phyloP scores from a whole-genome alignment of 129 eudicot genomes.

The Scalesia atractyloides region DNA sequence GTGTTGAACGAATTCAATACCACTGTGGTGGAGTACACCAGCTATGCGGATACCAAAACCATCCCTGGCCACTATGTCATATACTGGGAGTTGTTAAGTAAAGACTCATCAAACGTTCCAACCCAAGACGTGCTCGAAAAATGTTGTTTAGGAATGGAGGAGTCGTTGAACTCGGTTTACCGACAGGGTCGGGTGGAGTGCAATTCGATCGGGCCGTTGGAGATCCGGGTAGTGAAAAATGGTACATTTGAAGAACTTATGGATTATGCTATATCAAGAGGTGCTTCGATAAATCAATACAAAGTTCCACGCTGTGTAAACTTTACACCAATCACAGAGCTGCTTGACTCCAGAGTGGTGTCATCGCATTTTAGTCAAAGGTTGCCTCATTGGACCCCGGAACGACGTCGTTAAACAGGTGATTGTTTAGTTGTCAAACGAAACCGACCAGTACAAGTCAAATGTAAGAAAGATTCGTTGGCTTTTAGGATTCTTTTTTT shows the following conservation, averaged over 20 bases:
- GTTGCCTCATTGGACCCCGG: constrained; percentile 79
- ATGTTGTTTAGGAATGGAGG: constrained; percentile 90
- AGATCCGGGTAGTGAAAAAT: constrained; percentile 77
- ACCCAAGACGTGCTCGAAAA: constrained; percentile 41
- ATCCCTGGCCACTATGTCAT: constrained; percentile 95
- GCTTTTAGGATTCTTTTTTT: constrained; percentile 18
- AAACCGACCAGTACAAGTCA: constrained; percentile 42
- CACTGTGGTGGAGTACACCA: constrained; percentile 90
- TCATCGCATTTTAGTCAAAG: constrained; percentile 79
- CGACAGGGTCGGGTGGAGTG: constrained; percentile 91
- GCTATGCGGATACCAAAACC: constrained; percentile 75
- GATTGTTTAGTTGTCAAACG: constrained; percentile 33
- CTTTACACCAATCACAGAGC: constrained; percentile 81
- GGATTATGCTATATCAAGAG: constrained; percentile 96
- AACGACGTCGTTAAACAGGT: constrained; percentile 72
- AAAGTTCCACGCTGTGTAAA: constrained; percentile 93
- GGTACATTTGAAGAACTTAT: constrained; percentile 91
- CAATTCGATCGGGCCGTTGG: constrained; percentile 83
- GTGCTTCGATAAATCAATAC: constrained; percentile 91
- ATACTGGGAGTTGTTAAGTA: constrained; percentile 75
- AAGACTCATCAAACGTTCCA: constrained; percentile 51
- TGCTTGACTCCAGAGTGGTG: constrained; percentile 86
- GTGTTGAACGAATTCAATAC: constrained; percentile 46
- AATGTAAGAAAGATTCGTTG: constrained; percentile 46
- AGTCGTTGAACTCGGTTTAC: constrained; percentile 82